Evolutionary conservation across 2,329 filamentous ascomycete genomes (phyloP).

Genomic region (Pestalotiopsis sp.): DNA sequence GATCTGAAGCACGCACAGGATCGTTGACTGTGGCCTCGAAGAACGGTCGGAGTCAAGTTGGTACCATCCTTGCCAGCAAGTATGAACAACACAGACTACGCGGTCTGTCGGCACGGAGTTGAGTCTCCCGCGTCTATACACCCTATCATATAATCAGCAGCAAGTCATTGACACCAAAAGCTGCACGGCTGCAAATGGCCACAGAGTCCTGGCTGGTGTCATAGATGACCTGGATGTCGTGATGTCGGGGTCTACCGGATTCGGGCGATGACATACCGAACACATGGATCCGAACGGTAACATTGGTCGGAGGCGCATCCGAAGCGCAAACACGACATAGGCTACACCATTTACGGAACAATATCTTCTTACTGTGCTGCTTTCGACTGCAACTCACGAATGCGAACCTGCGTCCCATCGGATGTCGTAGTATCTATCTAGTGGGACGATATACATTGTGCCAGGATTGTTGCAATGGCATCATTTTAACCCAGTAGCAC

Average conservation of each 20-base stretch:
- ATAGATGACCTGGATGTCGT: neutral
- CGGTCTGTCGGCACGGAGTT: no score
- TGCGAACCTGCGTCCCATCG: no score
- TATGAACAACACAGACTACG: no score
- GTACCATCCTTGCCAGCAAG: no score
- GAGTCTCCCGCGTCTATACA: neutral
- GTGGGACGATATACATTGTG: no score
- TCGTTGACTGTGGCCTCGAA: no score
- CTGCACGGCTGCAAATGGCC: neutral
- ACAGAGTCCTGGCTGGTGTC: neutral
- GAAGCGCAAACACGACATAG: neutral
- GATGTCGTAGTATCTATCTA: no score
- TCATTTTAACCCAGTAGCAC: slow-evolving; percentile 7
- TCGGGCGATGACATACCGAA: neutral
- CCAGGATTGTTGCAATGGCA: neutral
- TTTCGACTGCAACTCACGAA: neutral
- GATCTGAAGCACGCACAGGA: no score
- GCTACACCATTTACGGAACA: neutral
- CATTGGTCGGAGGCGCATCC: neutral
- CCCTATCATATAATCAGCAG: neutral
- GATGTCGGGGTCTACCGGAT: neutral
- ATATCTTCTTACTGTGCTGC: neutral
- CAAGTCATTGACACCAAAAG: neutral
- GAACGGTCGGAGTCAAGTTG: no score
- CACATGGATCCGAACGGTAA: neutral